Evolutionary conservation across 371 early-diverging fungal genomes (phyloP), one percentile per base, ranked within the genome.

Genomic region (Mucor saturninus): DNA sequence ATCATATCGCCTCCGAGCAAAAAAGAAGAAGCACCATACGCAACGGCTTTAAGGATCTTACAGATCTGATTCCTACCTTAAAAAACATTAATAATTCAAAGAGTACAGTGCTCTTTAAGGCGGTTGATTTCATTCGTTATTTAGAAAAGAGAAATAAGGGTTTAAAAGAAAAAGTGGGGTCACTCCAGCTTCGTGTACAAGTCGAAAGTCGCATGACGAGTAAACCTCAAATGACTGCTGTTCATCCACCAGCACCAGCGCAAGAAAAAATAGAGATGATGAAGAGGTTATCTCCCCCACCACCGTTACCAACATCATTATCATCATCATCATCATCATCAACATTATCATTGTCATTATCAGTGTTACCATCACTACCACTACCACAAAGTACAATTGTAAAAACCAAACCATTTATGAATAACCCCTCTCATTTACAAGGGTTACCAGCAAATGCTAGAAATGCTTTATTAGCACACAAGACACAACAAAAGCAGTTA

Each of bases 1-100:
- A 94, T 73, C 95, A 95, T 75, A 93, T 95, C 73, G 91, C 90
- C 1, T 91, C 91, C 26, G 96, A 95, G 67, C 93, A 95, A 73
- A 91, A 93, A 66, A 88, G 96, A 49, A 86, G 96, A 37, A 89
- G 89, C 46, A 92, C 90, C 58, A 95, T 95, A 69, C 81, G 93
- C n/a, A 75, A 76, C 42, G 94, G 94, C 1, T 94, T 94, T 74
- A 90, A 91, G 61, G 88, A 89, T 60, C 83, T 95, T 46, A 89
- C 89, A 28, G 88, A 88, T 35, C 73, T 94, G 40, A 89, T 95
- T 40, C 96, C 96, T 32, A 84, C 87, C 2, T 71, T 93, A 53
- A 84, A 73, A 38, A 81, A 82, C 31, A 68, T 79, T n/a, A 83
- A 81, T 61, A 72, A 81, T 62, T 83, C 83, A 29, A 86, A 85